phyloP scores from a whole-genome alignment of 2,329 filamentous ascomycete genomes.

The Nemania sp. region DNA sequence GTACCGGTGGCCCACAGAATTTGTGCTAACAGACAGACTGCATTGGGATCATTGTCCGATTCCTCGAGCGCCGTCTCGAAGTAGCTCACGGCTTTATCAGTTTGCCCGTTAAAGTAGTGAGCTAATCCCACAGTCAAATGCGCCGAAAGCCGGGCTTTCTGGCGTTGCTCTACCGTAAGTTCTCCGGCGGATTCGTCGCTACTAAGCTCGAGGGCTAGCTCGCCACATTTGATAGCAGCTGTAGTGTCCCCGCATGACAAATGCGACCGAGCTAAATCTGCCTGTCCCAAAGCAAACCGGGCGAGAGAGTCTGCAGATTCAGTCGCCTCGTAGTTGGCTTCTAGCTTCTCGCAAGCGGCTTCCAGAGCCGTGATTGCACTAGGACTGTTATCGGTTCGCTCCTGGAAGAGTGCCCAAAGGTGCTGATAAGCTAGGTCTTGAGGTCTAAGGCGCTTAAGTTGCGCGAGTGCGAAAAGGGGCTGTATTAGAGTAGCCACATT shows the following conservation, averaged over 20 bases:
- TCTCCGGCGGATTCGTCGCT: constrained; percentile 71
- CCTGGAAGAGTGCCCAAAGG: constrained; percentile 77
- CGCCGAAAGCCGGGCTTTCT: constrained; percentile 77
- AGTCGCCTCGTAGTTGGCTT: constrained; percentile 81
- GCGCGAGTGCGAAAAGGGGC: constrained; percentile 85
- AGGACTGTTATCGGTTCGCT: constrained; percentile 72
- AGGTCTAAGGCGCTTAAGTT: constrained; percentile 73
- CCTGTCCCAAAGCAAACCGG: constrained; percentile 79
- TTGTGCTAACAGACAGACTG: constrained; percentile 85
- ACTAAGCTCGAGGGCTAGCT: constrained; percentile 78
- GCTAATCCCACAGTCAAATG: constrained; percentile 86
- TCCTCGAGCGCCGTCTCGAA: constrained; percentile 82
- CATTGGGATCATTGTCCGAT: constrained; percentile 76
- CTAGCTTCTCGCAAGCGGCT: constrained; percentile 69
- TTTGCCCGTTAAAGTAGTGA: constrained; percentile 70
- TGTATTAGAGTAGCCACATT: constrained; percentile 72
- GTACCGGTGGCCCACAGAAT: constrained; percentile 90
- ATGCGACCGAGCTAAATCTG: constrained; percentile 83
- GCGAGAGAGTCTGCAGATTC: constrained; percentile 76
- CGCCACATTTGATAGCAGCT: constrained; percentile 76
- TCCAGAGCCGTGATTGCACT: constrained; percentile 68
- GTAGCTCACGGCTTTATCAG: constrained; percentile 73
- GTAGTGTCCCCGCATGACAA: constrained; percentile 70
- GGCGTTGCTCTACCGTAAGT: constrained; percentile 66
- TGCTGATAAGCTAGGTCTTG: constrained; percentile 75